Evolutionary conservation across 2,329 filamentous ascomycete genomes (phyloP).

Genomic region (Xenoacremonium recifei): DNA sequence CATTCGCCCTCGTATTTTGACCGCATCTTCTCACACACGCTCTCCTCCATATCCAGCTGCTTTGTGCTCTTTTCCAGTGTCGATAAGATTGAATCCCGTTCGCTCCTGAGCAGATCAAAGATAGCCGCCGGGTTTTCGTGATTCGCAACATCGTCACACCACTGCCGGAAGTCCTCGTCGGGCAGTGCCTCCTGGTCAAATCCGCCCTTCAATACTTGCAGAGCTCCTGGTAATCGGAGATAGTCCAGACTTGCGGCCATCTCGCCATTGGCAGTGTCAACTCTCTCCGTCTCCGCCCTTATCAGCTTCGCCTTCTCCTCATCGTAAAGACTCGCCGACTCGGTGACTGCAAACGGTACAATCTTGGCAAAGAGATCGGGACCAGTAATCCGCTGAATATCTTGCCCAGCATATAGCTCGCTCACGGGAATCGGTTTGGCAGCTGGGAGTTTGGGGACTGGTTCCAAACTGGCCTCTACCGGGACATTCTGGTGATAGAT

Average conservation of each 20-base stretch:
- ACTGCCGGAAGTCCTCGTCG: conserved; percentile 87
- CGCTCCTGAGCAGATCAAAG: conserved; percentile 74
- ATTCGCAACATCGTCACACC: conserved; percentile 90
- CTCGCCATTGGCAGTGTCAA: conserved; percentile 89
- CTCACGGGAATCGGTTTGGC: conserved; percentile 97
- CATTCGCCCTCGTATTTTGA: conserved; percentile 95
- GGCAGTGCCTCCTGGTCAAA: conserved; percentile 86
- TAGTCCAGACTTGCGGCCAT: conserved; percentile 96
- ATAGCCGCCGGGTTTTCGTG: conserved; percentile 77
- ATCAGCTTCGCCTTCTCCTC: conserved; percentile 98
- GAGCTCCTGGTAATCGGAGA: conserved; percentile 79
- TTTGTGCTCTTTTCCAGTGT: conserved; percentile 79
- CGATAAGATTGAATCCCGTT: conserved; percentile 72
- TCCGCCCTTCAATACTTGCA: conserved; percentile 90
- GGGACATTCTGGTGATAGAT: conserved; percentile 96
- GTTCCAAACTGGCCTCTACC: conserved; percentile 74
- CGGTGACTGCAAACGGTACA: conserved; percentile 91
- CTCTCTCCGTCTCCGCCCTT: conserved; percentile 87
- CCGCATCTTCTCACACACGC: conserved; percentile 98
- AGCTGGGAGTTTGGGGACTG: conserved; percentile 87
- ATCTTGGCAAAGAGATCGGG: conserved; percentile 97
- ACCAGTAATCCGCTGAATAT: conserved; percentile 94
- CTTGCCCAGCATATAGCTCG: conserved; percentile 94
- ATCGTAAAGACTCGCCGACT: conserved; percentile 94
- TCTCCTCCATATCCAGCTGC: conserved; percentile 94